Conservation (phyloP, 305 asterid species). For the Petunia hybrid region DNA sequence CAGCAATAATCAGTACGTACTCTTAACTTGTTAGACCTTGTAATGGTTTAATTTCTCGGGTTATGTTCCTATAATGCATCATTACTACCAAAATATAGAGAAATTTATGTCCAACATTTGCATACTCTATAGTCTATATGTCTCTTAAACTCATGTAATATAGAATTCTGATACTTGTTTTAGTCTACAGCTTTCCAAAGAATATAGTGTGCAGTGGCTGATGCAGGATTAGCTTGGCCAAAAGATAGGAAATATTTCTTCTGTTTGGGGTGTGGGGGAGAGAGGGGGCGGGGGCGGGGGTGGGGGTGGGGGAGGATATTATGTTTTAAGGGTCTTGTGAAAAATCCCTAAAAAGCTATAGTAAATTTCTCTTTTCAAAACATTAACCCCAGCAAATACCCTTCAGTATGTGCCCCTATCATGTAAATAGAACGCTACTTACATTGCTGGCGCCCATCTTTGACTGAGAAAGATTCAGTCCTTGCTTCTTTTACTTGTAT, state of each 20-base stretch:
- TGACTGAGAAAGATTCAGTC: slow-evolving; percentile 54
- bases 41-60: not conserved
- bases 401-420: not conserved
- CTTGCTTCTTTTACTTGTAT: slow-evolving; percentile 51
- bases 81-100: not conserved
- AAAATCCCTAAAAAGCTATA: not conserved
- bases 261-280: too few species aligned
- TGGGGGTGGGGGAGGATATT: too few species aligned
- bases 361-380: not conserved
- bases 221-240: not conserved
- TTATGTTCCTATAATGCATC: slow-evolving; percentile 10
- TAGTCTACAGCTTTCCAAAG: not conserved
- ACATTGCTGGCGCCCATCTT: slow-evolving; percentile 56
- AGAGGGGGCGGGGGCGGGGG: too few species aligned
- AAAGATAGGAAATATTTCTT: not conserved
- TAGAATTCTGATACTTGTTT: not conserved
- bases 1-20: slow-evolving; percentile 9
- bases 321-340: not conserved
- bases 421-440: slow-evolving; percentile 27
- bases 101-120: not conserved
- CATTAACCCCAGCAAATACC: not conserved
- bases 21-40: not conserved
- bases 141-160: not conserved
- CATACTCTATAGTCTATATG: not conserved
- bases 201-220: not conserved